Base-by-base conservation (phyloP, 1,284 basidiomycete genomes). In the Moesziomyces sp. region DNA sequence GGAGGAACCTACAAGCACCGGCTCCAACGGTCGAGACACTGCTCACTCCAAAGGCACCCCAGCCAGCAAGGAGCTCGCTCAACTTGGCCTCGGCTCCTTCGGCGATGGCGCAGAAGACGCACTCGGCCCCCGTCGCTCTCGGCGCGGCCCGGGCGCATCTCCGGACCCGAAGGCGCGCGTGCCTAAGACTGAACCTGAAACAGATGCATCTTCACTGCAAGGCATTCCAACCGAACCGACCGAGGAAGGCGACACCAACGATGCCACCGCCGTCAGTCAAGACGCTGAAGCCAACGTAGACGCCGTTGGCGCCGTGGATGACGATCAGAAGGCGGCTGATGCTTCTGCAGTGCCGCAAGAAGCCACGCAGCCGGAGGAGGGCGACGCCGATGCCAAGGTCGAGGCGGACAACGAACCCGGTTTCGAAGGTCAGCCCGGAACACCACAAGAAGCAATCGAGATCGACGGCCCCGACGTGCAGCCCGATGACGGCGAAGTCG, bases 21-120 rank as follows among this genome's bases (percentile, higher is more conserved):
- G 26, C n/a, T 42, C 46, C 51, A 49, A 45, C 24, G 43, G 35
- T 4, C 38, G 52, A 5, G 59, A 49, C 42, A 50, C 26, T 18
- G 23, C 54, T 35, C 63, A 47, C 19, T 26, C 52, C n/a, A 69
- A 58, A 42, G 44, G 24, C 24, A 34, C 58, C 5, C 58, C 73
- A 8, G 52, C 62, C 16, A 69, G 58, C 59, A 79, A 79, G 46
- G 77, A 77, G 45, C 67, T 79, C 23, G 65, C 76, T 24, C 66
- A 74, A 47, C 69, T 77, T 13, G 77, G 77, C 1, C 58, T 79
- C 16, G 47, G 49, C 47, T 63, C 62, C 6, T 67, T 77, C 14
- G 76, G 77, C 18, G 77, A 79, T 40, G 68, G 61, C 21, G 68
- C 52, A 8, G 69, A 71, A 11, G 72, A 70, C 10, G 50, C 71